Base-by-base conservation (phyloP, 73 alveolate species). In the Effrenium voratum region DNA sequence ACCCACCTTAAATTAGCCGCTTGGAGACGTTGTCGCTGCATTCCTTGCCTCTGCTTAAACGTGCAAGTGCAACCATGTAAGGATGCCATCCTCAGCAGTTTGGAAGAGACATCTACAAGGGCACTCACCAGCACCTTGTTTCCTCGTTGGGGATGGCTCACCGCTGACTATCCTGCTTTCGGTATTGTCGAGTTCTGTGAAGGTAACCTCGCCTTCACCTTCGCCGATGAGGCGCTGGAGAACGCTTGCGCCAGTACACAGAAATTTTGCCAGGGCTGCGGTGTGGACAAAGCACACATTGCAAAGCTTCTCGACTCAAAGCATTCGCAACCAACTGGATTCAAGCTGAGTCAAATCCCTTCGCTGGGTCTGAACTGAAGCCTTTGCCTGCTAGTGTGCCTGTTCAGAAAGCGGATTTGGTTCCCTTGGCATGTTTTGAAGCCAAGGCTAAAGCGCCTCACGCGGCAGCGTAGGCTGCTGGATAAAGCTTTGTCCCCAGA, bases 401-500 rank as follows among this genome's bases (percentile, higher is more conserved):
- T 12, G 63, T 19, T 19, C 8, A 12, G 63, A 19, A 52, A 12
- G 63, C 19, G 63, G 26, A 12, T 52, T 8, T 52, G 63, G 63
- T 19, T 52, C 19, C 26, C 63, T 19, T 12, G 63, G 19, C 63
- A 52, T 12, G 63, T 52, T 52, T 19, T 12, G 63, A 52, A 52
- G 50, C 38, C 86, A 16, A 24, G 84, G 50, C 50, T 87, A 41
- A 87, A 87, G 72, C 46, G 36, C 41, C 38, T 87, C 41, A 87
- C 95, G 38, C 95, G 95, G 16, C 66, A 76, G 50, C 66, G 95
- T 41, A 46, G 95, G 45, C 36, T 87, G 95, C 68, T 87, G 47
- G 95, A 87, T 49, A 87, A 87, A 26, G 60, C 95, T 68, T 44
- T 87, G 44, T 57, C 95, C 8, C 41, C 47, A 19, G 80, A 43